A percentile compares a stretch with the other conserved stretches of the same genome.
These are phyloP conservation scores for Candida maesae DNA, from an alignment of 805 yeast species.

Conservation along the genomic window DNA sequence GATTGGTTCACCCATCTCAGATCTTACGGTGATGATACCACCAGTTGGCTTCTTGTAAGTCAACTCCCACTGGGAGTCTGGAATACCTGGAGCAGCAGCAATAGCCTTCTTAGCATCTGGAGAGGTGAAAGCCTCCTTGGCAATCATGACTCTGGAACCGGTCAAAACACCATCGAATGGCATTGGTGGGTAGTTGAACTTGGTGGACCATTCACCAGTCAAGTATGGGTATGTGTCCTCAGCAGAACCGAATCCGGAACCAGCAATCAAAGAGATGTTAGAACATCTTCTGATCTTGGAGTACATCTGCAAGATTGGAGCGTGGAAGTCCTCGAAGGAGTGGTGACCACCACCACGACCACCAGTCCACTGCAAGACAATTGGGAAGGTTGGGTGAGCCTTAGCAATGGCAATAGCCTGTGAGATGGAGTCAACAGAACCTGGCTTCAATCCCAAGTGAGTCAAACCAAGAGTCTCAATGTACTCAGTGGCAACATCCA, in stretches of 20 bases:
- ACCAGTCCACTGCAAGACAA: constrained; percentile 99
- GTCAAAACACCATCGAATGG: constrained; percentile 96
- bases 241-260: constrained; percentile 97
- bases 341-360: constrained; percentile 99
- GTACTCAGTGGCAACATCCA: constrained; percentile 96
- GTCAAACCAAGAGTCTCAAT: constrained; percentile 88
- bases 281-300: constrained; percentile 87
- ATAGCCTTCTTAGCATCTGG: constrained; percentile 92
- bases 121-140: constrained; percentile 93
- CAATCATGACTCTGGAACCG: constrained; percentile 97
- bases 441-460: constrained; percentile 96
- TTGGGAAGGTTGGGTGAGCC: constrained; percentile 95
- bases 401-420: constrained; percentile 88
- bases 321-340: constrained; percentile 98
- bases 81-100: constrained; percentile 86
- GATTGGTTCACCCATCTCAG: constrained; percentile 99
- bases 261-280: constrained; percentile 89
- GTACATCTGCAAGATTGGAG: constrained; percentile 94
- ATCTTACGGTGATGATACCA: constrained; percentile 92
- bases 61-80: constrained; percentile 86
- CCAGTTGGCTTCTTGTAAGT: constrained; percentile 95
- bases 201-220: constrained; percentile 93
- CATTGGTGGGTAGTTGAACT: constrained; percentile 93
- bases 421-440: constrained; percentile 88
- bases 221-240: constrained; percentile 97